Evolutionary conservation across 2,329 filamentous ascomycete genomes (phyloP), one percentile per base, ranked within the genome.

Genomic region (Xylaria sp.): DNA sequence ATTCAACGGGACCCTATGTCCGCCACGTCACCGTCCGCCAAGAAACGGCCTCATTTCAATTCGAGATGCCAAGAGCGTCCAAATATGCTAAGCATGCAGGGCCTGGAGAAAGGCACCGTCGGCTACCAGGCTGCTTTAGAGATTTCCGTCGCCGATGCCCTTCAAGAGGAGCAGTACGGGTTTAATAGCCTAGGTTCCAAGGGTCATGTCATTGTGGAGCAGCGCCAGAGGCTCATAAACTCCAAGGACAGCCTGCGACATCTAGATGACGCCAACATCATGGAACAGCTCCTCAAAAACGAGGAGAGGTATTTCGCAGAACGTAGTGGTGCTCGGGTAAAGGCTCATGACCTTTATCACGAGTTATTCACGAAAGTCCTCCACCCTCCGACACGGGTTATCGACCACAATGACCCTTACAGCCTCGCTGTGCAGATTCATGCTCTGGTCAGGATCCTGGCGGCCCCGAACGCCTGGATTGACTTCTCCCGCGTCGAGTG

Each of bases 401-500:
- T 81, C 56, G 86, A 82, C 71, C 79, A 74, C 65, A 75, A 78
- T 24, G 81, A 87, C 63, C 83, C 81, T 4, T 81, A 83, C 63
- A 83, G 87, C 49, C 74, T 91, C 18, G 79, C 86, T 40, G 85
- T 89, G 34, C 88, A 91, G 66, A 90, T 91, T 51, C 78, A 86
- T 60, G 82, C 85, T 3, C 72, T 91, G 17, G 78, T 91, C 42
- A 84, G 84, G 66, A 81, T 88, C 8, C 77, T 91, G 41, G 82
- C 81, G 0, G 74, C 83, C 7, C 79, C 85, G 49, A 86, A 87
- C 51, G 81, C 89, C 42, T 91, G 88, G 88, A 80, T 88, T 47
- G 87, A 91, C 69, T 88, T 91, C 60, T 88, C 86, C 18, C 79
- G 86, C 26, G 85, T 91, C 6, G 88, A 91, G 66, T 91, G 87